phyloP scores from a whole-genome alignment of 306 rosid genomes.

The Dryas octopetala region DNA sequence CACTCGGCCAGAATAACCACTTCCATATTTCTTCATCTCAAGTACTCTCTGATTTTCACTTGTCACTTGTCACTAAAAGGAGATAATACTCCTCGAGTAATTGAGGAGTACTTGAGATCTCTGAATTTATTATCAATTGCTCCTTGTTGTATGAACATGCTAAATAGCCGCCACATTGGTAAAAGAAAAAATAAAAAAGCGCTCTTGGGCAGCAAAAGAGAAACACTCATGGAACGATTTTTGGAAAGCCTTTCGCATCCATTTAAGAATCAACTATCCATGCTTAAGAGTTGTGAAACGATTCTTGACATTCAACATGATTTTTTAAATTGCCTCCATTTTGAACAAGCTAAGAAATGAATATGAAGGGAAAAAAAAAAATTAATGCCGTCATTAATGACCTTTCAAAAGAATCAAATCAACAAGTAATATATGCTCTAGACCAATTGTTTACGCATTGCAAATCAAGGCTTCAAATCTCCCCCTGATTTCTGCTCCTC shows the following conservation, averaged over 20 bases:
- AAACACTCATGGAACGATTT: background rate
- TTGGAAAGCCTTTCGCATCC: background rate
- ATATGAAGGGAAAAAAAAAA: too few relatives aligned
- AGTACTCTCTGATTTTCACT: background rate
- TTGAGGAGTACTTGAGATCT: background rate
- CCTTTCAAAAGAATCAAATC: background rate
- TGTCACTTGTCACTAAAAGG: background rate
- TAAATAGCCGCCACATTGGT: background rate
- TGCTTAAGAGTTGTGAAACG: background rate
- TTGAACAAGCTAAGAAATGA: too few relatives aligned
- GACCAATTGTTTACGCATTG: background rate
- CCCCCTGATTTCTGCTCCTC: too few relatives aligned
- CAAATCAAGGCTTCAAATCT: too few relatives aligned
- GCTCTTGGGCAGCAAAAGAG: background rate
- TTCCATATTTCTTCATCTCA: background rate
- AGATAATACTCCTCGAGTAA: background rate
- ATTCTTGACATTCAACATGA: background rate
- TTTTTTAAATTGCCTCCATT: background rate
- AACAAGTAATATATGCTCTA: background rate
- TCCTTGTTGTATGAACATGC: background rate
- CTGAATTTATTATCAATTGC: background rate
- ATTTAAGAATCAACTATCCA: background rate
- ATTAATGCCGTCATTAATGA: background rate
- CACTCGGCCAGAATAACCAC: background rate
- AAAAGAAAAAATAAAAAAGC: background rate